Conservation (phyloP, 176 grass and related monocot genomes). For the Bonia amplexicaulis region DNA sequence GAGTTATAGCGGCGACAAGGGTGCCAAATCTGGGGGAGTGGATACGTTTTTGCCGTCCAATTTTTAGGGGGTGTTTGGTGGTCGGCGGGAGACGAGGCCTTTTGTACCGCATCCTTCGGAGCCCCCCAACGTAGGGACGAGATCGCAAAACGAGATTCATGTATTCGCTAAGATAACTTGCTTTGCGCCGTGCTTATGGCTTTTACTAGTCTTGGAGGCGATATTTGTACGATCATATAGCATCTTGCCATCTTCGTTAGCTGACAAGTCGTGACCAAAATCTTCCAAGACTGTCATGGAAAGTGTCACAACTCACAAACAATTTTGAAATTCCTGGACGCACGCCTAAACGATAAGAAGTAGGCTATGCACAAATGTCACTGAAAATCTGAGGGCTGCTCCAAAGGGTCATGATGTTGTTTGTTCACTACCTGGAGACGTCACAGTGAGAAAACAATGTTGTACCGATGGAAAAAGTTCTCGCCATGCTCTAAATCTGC, state of each 20-base stretch:
- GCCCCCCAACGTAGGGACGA: conserved; percentile 18
- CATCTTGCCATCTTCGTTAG: background rate
- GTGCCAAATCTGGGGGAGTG: background rate
- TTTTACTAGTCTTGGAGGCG: background rate
- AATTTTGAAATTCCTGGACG: background rate
- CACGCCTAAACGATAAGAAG: background rate
- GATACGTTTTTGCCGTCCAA: background rate
- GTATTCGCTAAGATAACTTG: background rate
- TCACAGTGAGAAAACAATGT: conserved; percentile 69
- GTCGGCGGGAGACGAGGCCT: conserved; percentile 12
- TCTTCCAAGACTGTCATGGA: background rate
- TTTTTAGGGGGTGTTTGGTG: conserved; percentile 40
- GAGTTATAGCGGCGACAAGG: conserved; percentile 21
- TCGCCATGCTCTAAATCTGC: conserved; percentile 89
- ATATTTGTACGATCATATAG: background rate
- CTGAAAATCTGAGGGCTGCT: background rate
- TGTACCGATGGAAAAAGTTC: conserved; percentile 54
- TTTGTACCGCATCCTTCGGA: background rate
- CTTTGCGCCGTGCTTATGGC: background rate
- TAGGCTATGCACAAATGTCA: background rate
- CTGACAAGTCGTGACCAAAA: background rate
- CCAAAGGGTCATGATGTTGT: background rate
- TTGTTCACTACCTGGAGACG: background rate
- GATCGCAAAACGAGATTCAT: background rate
- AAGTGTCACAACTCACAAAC: background rate